phyloP scores from a whole-genome alignment of 352 stramenopile genomes.

The Globisporangium echinulatum region DNA sequence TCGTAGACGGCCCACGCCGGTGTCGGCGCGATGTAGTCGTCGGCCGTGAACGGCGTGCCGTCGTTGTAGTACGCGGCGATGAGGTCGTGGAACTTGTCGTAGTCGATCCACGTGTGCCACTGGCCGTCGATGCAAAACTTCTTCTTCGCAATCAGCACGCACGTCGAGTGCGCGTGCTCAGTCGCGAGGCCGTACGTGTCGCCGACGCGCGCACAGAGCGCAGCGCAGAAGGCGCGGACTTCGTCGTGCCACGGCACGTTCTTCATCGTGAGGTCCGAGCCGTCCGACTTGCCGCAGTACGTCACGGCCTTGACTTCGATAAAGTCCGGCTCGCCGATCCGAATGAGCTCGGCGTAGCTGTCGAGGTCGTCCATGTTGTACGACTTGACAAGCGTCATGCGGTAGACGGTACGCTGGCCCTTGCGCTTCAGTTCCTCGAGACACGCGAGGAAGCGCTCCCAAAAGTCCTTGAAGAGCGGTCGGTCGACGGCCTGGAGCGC shows the following conservation, averaged over 20 bases:
- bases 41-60: constrained; percentile 83
- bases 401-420: constrained; percentile 94
- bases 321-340: constrained; percentile 87
- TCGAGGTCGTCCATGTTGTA: constrained; percentile 97
- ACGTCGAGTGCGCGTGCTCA: constrained; percentile 96
- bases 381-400: constrained; percentile 97
- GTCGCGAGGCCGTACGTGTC: constrained; percentile 92
- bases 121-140: constrained; percentile 84
- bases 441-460: constrained; percentile 93
- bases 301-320: constrained; percentile 98
- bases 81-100: constrained; percentile 94
- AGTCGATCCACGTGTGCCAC: constrained; percentile 99
- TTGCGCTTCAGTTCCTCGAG: constrained; percentile 91
- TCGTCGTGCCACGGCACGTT: constrained; percentile 98
- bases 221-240: constrained; percentile 89
- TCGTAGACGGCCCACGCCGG: constrained; percentile 96
- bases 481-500: constrained; percentile 94
- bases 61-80: constrained; percentile 77
- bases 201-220: constrained; percentile 67
- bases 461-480: constrained; percentile 96
- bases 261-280: constrained; percentile 96
- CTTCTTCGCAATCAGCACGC: constrained; percentile 92
- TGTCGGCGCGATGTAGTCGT: constrained; percentile 94
- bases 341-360: constrained; percentile 93
- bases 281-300: constrained; percentile 98